Conservation (phyloP, 768 basidiomycete genomes). For the Boletus eberwhitei region DNA sequence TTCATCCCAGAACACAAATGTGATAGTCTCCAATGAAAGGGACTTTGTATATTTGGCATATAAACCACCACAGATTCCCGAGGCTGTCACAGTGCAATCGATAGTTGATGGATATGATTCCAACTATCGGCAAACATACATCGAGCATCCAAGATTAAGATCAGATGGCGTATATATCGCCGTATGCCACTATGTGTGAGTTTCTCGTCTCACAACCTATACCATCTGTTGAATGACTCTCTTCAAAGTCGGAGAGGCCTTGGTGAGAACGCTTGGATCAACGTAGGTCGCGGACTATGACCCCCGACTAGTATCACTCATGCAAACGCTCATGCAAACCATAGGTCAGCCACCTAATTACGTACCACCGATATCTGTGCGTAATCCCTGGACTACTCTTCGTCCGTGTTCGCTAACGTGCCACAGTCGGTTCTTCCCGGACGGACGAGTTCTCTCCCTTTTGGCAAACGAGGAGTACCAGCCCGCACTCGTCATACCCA, state of each 20-base stretch:
- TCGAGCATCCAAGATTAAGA: constrained; percentile 83
- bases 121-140: constrained; percentile 73
- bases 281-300: constrained; percentile 46
- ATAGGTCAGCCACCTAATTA: constrained; percentile 81
- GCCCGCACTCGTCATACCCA: constrained; percentile 70
- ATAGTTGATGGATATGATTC: constrained; percentile 51
- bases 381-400: constrained; percentile 22
- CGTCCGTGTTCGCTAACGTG: neutral
- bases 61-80: constrained; percentile 69
- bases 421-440: constrained; percentile 77
- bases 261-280: constrained; percentile 85
- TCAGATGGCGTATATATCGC: constrained; percentile 90
- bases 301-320: constrained; percentile 1
- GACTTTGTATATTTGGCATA: constrained; percentile 64
- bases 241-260: constrained; percentile 50
- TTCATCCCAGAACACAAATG: neutral
- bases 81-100: constrained; percentile 44
- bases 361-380: constrained; percentile 89
- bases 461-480: constrained; percentile 75
- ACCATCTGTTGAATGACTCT: neutral
- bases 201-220: constrained; percentile 7
- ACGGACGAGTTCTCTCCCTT: constrained; percentile 82
- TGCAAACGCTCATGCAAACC: no score
- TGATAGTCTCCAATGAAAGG: constrained; percentile 36
- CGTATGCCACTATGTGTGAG: constrained; percentile 84